phyloP scores from a whole-genome alignment of 345 rosid species.

The Aquilaria yunnanensis region DNA sequence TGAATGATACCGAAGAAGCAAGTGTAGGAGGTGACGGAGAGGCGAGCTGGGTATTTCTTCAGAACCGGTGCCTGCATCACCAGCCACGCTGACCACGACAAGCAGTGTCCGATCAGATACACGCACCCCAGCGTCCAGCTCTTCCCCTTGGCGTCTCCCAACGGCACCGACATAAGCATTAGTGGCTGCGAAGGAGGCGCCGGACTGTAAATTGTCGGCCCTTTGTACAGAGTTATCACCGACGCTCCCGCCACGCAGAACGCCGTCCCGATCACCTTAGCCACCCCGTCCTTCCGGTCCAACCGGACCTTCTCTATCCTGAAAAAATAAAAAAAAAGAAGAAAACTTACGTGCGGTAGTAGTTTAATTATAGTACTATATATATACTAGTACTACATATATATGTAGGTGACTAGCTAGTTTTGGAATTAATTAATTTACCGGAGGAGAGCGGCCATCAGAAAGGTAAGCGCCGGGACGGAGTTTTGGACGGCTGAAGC shows the following conservation, averaged over 20 bases:
- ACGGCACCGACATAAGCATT: constrained; percentile 18
- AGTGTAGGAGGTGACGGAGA: constrained; percentile 57
- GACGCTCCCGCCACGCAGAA: constrained; percentile 81
- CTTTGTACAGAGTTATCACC: constrained; percentile 86
- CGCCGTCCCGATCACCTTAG: constrained; percentile 54
- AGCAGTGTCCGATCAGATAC: constrained; percentile 69
- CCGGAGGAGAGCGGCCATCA: constrained; percentile 72
- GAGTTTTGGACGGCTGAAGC: constrained; percentile 88
- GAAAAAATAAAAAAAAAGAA: constrained; percentile 9
- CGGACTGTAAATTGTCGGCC: constrained; percentile 56
- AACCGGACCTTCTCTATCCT: constrained; percentile 56
- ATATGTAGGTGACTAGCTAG: too few species aligned
- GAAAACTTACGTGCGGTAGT: background rate
- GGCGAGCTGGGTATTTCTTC: constrained; percentile 59
- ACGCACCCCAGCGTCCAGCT: constrained; percentile 68
- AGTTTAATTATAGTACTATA: background rate
- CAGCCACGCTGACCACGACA: constrained; percentile 64
- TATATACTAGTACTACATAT: too few species aligned
- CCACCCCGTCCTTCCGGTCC: constrained; percentile 53
- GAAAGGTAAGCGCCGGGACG: constrained; percentile 76
- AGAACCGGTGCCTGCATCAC: constrained; percentile 60
- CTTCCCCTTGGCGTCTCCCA: constrained; percentile 42
- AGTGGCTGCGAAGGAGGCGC: constrained; percentile 21
- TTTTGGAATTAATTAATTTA: constrained; percentile 11
- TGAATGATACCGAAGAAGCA: constrained; percentile 62